Conservation (phyloP, 441 rosid genomes). For the Jatropha podagrica region DNA sequence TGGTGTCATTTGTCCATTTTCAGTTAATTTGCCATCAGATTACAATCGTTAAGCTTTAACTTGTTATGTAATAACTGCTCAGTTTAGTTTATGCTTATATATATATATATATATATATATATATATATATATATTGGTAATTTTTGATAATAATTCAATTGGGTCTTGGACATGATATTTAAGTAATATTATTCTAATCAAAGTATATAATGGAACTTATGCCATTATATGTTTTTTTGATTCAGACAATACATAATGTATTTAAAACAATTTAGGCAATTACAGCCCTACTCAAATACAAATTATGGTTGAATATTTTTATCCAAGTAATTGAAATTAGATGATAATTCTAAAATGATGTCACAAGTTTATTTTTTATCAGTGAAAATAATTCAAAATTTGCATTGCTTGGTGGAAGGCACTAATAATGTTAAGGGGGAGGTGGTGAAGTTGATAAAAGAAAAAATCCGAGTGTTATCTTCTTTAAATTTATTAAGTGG, state of each 20-base stretch:
- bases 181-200: not conserved
- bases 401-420: not conserved
- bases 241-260: too few species aligned
- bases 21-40: too few species aligned
- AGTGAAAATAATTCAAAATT: not conserved
- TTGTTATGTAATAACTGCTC: not conserved
- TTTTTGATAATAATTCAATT: not conserved
- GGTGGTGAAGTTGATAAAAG: not conserved
- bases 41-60: too few species aligned
- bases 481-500: not conserved
- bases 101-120: too few species aligned
- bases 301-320: not conserved
- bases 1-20: too few species aligned
- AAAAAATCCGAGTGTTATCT: not conserved
- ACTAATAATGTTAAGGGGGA: not conserved
- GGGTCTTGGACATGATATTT: not conserved
- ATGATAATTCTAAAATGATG: not conserved
- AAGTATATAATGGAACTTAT: not conserved
- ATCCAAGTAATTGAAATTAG: not conserved
- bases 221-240: too few species aligned
- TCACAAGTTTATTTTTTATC: not conserved
- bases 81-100: not conserved
- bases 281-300: too few species aligned
- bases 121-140: not conserved
- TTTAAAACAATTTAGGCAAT: too few species aligned